Evolutionary conservation across 2,329 filamentous ascomycete species (phyloP).

Genomic region (Pestalotiopsis fici): DNA sequence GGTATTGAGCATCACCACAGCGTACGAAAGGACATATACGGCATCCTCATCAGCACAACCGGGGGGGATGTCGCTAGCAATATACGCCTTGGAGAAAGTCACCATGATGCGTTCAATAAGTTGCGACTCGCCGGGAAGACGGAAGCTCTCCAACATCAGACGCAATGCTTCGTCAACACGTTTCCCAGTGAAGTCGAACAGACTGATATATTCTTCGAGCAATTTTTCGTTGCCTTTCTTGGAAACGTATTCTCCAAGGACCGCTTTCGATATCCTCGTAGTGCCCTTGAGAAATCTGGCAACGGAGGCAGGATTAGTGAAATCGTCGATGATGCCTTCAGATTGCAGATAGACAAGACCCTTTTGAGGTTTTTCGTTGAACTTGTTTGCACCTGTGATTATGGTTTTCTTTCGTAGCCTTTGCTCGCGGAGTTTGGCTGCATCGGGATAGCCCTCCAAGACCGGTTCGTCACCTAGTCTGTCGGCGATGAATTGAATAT

Average conservation of each 20-base stretch:
- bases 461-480: slow-evolving; percentile 72
- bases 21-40: slow-evolving; percentile 88
- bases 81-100: slow-evolving; percentile 85
- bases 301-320: slow-evolving; percentile 72
- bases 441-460: slow-evolving; percentile 67
- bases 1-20: slow-evolving; percentile 96
- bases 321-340: slow-evolving; percentile 81
- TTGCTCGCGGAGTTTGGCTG: slow-evolving; percentile 66
- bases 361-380: slow-evolving; percentile 91
- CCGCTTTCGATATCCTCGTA: slow-evolving; percentile 83
- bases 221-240: slow-evolving; percentile 88
- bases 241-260: slow-evolving; percentile 89
- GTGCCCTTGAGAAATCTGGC: slow-evolving; percentile 89
- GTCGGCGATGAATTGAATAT: slow-evolving; percentile 89
- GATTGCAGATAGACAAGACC: slow-evolving; percentile 84
- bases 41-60: slow-evolving; percentile 84
- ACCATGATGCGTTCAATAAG: slow-evolving; percentile 92
- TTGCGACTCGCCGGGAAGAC: slow-evolving; percentile 87
- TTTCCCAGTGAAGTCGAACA: slow-evolving; percentile 87
- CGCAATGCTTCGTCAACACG: slow-evolving; percentile 89
- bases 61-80: slow-evolving; percentile 66
- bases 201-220: slow-evolving; percentile 77
- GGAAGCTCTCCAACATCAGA: slow-evolving; percentile 86
- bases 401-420: slow-evolving; percentile 84
- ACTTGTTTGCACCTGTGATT: slow-evolving; percentile 83